These are phyloP conservation scores for Euptelea pleiosperma DNA, from an alignment of 164 flowering plant species.

Conservation along the genomic window DNA sequence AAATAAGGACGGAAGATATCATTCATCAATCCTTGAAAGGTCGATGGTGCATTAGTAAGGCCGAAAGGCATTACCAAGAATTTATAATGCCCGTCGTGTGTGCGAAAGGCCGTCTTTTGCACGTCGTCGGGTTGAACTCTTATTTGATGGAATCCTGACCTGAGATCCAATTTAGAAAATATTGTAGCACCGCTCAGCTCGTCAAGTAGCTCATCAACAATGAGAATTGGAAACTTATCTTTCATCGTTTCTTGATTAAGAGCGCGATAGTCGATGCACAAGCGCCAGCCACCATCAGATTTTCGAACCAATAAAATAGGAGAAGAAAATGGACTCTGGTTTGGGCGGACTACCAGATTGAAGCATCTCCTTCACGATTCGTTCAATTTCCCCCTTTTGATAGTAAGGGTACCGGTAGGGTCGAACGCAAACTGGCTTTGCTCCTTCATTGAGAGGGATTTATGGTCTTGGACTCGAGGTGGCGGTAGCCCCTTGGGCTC, in stretches of 20 bases:
- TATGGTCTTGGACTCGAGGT: not conserved
- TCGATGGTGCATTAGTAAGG: slow-evolving; percentile 15
- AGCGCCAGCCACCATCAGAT: slow-evolving; percentile 1
- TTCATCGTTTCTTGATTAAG: slow-evolving; percentile 12
- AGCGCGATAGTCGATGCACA: slow-evolving; percentile 7
- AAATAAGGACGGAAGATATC: not conserved
- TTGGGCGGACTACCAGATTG: not conserved
- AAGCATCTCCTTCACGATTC: slow-evolving; percentile 2
- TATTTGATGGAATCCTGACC: slow-evolving; percentile 3
- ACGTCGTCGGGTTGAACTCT: slow-evolving; percentile 8
- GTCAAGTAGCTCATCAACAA: slow-evolving; percentile 13
- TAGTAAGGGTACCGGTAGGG: not conserved
- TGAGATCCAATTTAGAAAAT: not conserved
- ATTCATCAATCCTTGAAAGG: slow-evolving; percentile 14
- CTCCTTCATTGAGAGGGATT: not conserved
- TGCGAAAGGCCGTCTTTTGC: slow-evolving; percentile 10
- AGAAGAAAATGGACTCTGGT: slow-evolving; percentile 3
- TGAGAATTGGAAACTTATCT: slow-evolving; percentile 9
- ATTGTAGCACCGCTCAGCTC: not conserved
- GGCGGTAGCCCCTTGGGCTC: slow-evolving; percentile 1
- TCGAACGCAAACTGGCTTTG: not conserved
- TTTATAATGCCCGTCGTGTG: slow-evolving; percentile 20
- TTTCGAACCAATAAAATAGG: slow-evolving; percentile 20
- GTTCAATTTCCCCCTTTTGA: slow-evolving; percentile 16
- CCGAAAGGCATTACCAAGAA: slow-evolving; percentile 24